These are phyloP conservation scores for Fraxinus xanthoxyloides DNA, from an alignment of 305 asterid species.

Conservation along the genomic window DNA sequence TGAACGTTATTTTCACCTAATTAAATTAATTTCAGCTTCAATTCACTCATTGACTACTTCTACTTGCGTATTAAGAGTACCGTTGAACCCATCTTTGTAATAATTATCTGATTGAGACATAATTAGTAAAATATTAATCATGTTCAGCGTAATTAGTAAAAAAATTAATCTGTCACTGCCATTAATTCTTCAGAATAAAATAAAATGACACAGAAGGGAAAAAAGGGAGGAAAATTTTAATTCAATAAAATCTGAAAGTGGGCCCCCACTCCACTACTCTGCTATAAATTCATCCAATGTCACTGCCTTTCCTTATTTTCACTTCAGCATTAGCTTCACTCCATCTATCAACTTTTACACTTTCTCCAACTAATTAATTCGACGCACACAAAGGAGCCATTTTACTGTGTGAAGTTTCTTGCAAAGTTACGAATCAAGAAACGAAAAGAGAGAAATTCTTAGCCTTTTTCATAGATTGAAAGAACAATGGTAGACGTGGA, in stretches of 20 bases:
- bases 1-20: neutral
- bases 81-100: conserved; percentile 15
- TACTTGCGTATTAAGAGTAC: neutral
- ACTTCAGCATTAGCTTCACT: conserved; percentile 32
- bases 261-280: conserved; percentile 33
- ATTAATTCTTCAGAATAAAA: conserved; percentile 11
- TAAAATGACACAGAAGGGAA: neutral
- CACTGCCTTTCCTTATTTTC: conserved; percentile 30
- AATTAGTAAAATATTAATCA: conserved; percentile 12
- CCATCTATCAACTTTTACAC: conserved; percentile 20
- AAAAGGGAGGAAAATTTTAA: neutral
- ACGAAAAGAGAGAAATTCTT: neutral
- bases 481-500: conserved; percentile 84
- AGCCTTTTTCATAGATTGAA: neutral
- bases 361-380: conserved; percentile 30
- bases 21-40: neutral
- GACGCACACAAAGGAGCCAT: neutral
- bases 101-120: conserved; percentile 14
- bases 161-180: conserved; percentile 9
- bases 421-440: conserved; percentile 19
- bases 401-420: neutral
- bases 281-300: conserved; percentile 31
- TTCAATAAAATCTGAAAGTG: conserved; percentile 25
- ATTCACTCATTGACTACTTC: conserved; percentile 1
- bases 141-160: neutral